A percentile compares a stretch with the other conserved stretches of the same genome.
Evolutionary conservation across 2,329 filamentous ascomycete species (phyloP).

Genomic region (Fusarium cicatricum): DNA sequence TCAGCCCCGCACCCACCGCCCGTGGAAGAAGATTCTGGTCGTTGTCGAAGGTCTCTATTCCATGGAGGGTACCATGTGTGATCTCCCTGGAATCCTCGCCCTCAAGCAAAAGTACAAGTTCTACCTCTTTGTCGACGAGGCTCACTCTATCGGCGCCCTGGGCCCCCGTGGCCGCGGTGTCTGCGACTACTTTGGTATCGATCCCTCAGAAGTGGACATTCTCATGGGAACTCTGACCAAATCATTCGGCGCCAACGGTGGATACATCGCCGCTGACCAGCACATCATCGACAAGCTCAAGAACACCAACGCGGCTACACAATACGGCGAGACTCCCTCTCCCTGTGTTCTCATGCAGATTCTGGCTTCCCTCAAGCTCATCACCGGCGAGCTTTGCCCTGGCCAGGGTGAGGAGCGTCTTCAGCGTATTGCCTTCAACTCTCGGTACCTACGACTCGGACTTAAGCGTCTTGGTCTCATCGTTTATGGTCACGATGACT

Average conservation of each 20-base stretch:
- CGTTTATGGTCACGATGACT: conserved; percentile 96
- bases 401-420: conserved; percentile 96
- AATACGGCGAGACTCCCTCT: conserved; percentile 86
- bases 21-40: conserved; percentile 99
- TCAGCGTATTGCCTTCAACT: conserved; percentile 97
- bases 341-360: conserved; percentile 94
- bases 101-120: conserved; percentile 98
- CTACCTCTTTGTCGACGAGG: conserved; percentile 93
- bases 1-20: conserved; percentile 96
- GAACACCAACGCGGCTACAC: conserved; percentile 83
- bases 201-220: conserved; percentile 88
- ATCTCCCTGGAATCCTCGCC: conserved; percentile 86
- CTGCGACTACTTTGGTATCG: conserved; percentile 95
- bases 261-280: conserved; percentile 91
- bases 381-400: conserved; percentile 84
- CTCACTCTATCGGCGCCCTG: conserved; percentile 93
- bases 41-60: conserved; percentile 98
- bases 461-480: conserved; percentile 97
- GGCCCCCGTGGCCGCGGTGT: conserved; percentile 90
- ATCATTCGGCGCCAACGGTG: conserved; percentile 97
- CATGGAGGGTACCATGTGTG: conserved; percentile 99
- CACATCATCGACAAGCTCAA: conserved; percentile 91
- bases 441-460: conserved; percentile 94
- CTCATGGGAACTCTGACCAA: conserved; percentile 99
- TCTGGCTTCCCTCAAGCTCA: conserved; percentile 83